A percentile compares a stretch with the other conserved stretches of the same genome.
These are phyloP conservation scores for Geotrichum macrosporum DNA, from an alignment of 1,139 yeast species.

Conservation along the genomic window DNA sequence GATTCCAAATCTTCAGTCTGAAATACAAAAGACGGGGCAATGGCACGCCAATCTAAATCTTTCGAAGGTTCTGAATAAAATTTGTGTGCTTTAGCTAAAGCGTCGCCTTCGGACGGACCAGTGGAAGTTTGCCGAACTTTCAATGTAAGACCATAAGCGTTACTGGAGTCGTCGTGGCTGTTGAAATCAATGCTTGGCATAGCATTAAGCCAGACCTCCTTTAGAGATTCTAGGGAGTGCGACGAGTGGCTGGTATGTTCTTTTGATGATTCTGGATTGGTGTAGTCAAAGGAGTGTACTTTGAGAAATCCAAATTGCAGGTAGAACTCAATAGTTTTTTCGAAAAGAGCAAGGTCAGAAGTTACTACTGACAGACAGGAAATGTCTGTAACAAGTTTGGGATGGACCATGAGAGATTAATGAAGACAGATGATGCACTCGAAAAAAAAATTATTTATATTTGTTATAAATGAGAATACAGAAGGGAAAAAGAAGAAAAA, in stretches of 20 bases:
- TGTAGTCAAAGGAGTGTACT: conserved; percentile 43
- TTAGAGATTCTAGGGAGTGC: conserved; percentile 30
- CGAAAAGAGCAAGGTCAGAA: conserved; percentile 45
- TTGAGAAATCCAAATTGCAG: conserved; percentile 53
- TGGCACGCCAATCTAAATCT: conserved; percentile 40
- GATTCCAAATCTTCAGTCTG: conserved; percentile 30
- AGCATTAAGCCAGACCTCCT: conserved; percentile 33
- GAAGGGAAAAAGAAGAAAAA: too few relatives aligned
- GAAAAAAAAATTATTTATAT: too few relatives aligned
- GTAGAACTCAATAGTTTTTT: conserved; percentile 51
- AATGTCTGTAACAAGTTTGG: conserved; percentile 30
- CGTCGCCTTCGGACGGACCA: conserved; percentile 29
- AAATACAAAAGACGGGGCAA: conserved; percentile 36
- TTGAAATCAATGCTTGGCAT: conserved; percentile 21
- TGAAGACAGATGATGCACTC: too few relatives aligned
- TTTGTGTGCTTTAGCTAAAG: conserved; percentile 22
- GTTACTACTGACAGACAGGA: conserved; percentile 59
- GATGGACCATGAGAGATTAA: conserved; percentile 12
- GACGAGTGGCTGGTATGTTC: conserved; percentile 30
- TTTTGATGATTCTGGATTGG: conserved; percentile 28
- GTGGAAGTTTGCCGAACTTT: conserved; percentile 34
- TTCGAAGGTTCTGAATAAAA: conserved; percentile 26
- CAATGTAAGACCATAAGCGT: conserved; percentile 33
- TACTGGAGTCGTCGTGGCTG: conserved; percentile 31
- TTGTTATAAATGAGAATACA: too few relatives aligned